Conservation (phyloP, 345 rosid species). For the Streptanthus diversifolius region DNA sequence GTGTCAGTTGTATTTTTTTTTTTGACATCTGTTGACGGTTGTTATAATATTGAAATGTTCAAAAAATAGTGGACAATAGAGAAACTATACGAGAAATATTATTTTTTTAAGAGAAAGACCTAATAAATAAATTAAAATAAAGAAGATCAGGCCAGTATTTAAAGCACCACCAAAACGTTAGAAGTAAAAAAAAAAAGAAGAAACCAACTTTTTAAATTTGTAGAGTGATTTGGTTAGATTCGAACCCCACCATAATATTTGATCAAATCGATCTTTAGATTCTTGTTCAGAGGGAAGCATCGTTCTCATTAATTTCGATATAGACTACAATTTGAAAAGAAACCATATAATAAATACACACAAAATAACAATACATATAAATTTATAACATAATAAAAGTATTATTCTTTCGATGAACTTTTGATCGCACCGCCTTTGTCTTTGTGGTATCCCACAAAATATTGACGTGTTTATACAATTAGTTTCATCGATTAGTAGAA, state of each 20-base stretch:
- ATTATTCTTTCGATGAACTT: background rate
- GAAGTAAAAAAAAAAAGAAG: background rate
- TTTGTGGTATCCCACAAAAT: conserved; percentile 16
- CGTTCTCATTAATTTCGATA: background rate
- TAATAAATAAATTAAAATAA: background rate
- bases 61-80: too few species aligned
- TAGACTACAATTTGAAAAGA: background rate
- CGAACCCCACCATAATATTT: conserved; percentile 25
- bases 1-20: too few species aligned
- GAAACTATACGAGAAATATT: too few species aligned
- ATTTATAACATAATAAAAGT: background rate
- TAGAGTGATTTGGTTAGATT: background rate
- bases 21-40: too few species aligned
- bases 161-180: background rate
- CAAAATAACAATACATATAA: conserved; percentile 11
- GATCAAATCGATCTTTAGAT: conserved; percentile 25
- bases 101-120: too few species aligned
- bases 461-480: conserved; percentile 2
- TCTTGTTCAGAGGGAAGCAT: conserved; percentile 10
- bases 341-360: conserved; percentile 9
- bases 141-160: background rate
- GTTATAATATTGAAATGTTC: too few species aligned
- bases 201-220: background rate
- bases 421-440: conserved; percentile 1
- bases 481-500: background rate